These are phyloP conservation scores for Ceratocystiopsis minuta DNA, from an alignment of 2,329 filamentous ascomycete genomes.

Conservation along the genomic window DNA sequence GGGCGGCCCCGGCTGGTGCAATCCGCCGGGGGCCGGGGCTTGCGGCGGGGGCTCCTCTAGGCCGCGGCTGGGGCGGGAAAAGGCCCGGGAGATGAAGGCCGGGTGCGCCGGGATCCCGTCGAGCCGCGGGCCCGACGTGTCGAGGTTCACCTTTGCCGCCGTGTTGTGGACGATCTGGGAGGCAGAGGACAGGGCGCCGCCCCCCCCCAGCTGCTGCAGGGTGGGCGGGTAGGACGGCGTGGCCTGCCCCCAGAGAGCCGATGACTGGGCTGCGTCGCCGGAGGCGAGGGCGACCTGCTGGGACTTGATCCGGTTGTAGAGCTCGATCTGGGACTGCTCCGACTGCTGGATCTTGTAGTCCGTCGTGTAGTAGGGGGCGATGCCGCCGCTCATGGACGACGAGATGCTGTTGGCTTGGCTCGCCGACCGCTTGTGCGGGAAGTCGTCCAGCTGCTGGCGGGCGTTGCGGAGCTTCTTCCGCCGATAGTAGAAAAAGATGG, in stretches of 20 bases:
- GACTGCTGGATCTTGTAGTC: constrained; percentile 14
- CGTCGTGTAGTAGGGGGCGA: constrained; percentile 13
- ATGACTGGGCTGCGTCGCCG: not conserved
- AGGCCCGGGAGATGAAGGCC: constrained; percentile 25
- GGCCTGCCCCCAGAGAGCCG: constrained; percentile 1
- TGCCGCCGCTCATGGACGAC: constrained; percentile 2
- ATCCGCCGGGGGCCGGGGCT: too few species aligned
- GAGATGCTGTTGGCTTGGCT: constrained; percentile 2
- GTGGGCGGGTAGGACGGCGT: not conserved
- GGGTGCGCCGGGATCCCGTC: constrained; percentile 27
- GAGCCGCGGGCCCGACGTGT: not conserved
- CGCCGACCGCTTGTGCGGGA: too few species aligned
- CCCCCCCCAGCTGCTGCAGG: not conserved
- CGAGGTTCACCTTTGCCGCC: not conserved
- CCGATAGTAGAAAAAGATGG: constrained; percentile 29
- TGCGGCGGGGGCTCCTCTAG: too few species aligned
- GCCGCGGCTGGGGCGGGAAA: constrained; percentile 3
- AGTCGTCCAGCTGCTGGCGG: too few species aligned
- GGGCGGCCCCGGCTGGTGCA: too few species aligned
- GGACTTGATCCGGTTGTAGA: constrained; percentile 17
- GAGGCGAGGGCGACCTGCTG: constrained; percentile 1
- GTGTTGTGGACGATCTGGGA: too few species aligned
- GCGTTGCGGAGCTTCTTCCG: constrained; percentile 20
- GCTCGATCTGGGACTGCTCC: not conserved
- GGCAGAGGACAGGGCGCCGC: too few species aligned